Conservation (phyloP, 2,329 filamentous ascomycete genomes). For the Westerdykella aurantiaca region DNA sequence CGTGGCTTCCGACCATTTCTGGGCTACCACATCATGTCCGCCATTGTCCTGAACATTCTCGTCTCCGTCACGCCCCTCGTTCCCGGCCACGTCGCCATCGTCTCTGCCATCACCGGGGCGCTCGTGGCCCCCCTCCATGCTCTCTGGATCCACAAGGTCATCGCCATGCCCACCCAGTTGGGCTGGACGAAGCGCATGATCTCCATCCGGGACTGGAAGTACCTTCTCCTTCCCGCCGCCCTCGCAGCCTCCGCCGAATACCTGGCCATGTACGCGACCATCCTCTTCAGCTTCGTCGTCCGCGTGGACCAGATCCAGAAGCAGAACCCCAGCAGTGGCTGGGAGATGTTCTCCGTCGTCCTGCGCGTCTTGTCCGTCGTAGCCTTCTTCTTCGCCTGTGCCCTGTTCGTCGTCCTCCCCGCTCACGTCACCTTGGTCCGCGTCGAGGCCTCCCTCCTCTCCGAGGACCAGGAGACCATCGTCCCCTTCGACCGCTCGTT, state of each 20-base stretch:
- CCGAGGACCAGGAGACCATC: conserved; percentile 74
- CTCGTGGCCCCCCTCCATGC: conserved; percentile 63
- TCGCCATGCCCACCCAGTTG: conserved; percentile 60
- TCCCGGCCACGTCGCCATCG: conserved; percentile 47
- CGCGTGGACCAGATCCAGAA: conserved; percentile 33
- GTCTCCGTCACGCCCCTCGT: conserved; percentile 34
- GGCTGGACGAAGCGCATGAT: conserved; percentile 63
- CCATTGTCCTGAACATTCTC: conserved; percentile 43
- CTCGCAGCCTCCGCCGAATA: conserved; percentile 55
- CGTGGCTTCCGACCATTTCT: conserved; percentile 57
- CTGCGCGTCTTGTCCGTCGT: conserved; percentile 39
- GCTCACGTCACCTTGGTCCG: conserved; percentile 71
- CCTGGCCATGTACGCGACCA: conserved; percentile 49
- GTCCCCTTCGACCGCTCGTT: conserved; percentile 89
- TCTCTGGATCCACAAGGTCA: conserved; percentile 80
- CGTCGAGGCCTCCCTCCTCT: conserved; percentile 79
- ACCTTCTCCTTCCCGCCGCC: conserved; percentile 63
- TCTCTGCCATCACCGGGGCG: conserved; percentile 54
- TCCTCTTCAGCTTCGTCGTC: conserved; percentile 39
- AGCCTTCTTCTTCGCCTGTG: conserved; percentile 42
- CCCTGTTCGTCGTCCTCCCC: conserved; percentile 70
- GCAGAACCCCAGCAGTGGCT: conserved; percentile 30
- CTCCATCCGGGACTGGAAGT: conserved; percentile 58
- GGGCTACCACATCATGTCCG: conserved; percentile 28
- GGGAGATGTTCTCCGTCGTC: conserved; percentile 25